Evolutionary conservation across 495 filamentous ascomycete genomes (phyloP).

Genomic region (Xylaria scruposa): DNA sequence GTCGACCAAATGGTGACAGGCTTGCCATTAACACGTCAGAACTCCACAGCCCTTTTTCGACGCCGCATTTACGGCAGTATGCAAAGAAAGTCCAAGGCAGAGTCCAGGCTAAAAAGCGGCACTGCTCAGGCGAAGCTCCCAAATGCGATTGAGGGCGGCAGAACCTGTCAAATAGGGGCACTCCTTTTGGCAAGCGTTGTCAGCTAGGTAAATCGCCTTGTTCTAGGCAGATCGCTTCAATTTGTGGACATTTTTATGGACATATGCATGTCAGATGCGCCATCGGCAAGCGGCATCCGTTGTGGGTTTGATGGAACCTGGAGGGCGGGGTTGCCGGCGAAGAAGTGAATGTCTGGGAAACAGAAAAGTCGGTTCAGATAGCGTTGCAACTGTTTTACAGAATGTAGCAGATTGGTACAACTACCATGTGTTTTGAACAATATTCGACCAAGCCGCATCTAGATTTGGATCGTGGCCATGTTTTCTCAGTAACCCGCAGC

Average conservation of each 20-base stretch:
- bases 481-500: neutral
- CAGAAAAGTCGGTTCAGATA: neutral
- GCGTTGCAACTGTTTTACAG: conserved; percentile 13
- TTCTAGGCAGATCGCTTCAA: neutral
- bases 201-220: neutral
- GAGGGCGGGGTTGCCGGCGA: neutral
- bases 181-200: conserved; percentile 8
- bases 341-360: conserved; percentile 8
- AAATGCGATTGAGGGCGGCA: too few relatives aligned
- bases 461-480: neutral
- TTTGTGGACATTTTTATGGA: neutral
- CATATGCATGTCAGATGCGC: conserved; percentile 21
- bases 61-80: too few relatives aligned
- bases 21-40: too few relatives aligned
- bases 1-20: too few relatives aligned
- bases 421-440: neutral
- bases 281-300: neutral
- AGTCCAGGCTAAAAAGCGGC: too few relatives aligned
- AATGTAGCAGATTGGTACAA: neutral
- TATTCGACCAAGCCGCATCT: neutral
- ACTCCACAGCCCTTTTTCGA: too few relatives aligned
- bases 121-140: too few relatives aligned
- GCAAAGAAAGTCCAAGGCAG: too few relatives aligned
- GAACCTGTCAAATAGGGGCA: conserved; percentile 4
- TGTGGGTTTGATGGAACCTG: neutral